phyloP scores from a whole-genome alignment of 2,329 filamentous ascomycete species.

The Pyricularia pennisetigena region DNA sequence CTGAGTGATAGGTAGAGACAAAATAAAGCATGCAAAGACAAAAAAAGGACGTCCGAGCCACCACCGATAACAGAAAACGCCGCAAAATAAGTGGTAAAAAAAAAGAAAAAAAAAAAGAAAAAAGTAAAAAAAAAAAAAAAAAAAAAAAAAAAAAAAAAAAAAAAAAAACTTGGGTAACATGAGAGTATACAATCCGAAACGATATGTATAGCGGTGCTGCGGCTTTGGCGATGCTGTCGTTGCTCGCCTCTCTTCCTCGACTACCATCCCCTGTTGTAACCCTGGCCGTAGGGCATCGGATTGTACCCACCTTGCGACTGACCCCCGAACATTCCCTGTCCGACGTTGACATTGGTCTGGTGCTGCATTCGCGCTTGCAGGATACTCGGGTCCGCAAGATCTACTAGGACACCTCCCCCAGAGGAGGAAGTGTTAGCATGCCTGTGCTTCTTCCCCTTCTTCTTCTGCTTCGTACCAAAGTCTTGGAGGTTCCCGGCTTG shows the following conservation, averaged over 20 bases:
- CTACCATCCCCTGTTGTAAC: slow-evolving; percentile 57
- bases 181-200: slow-evolving; percentile 1
- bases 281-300: slow-evolving; percentile 72
- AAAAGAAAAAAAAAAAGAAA: neutral
- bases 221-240: slow-evolving; percentile 4
- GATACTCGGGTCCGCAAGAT: slow-evolving; percentile 99
- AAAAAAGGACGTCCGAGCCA: slow-evolving; percentile 5
- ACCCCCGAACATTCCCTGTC: slow-evolving; percentile 83
- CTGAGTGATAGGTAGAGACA: neutral
- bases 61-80: slow-evolving; percentile 4
- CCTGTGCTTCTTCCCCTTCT: slow-evolving; percentile 99
- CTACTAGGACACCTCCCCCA: slow-evolving; percentile 96
- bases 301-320: slow-evolving; percentile 94
- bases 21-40: slow-evolving; percentile 7
- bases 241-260: slow-evolving; percentile 17
- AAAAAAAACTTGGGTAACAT: neutral
- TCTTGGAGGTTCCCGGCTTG: slow-evolving; percentile 84
- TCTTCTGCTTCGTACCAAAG: slow-evolving; percentile 94
- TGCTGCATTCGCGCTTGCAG: slow-evolving; percentile 94
- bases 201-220: neutral
- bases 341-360: slow-evolving; percentile 72
- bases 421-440: slow-evolving; percentile 99
- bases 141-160: neutral
- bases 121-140: neutral
- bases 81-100: slow-evolving; percentile 1